Conservation (phyloP, 2,329 filamentous ascomycete genomes). For the Penicillium sp. region DNA sequence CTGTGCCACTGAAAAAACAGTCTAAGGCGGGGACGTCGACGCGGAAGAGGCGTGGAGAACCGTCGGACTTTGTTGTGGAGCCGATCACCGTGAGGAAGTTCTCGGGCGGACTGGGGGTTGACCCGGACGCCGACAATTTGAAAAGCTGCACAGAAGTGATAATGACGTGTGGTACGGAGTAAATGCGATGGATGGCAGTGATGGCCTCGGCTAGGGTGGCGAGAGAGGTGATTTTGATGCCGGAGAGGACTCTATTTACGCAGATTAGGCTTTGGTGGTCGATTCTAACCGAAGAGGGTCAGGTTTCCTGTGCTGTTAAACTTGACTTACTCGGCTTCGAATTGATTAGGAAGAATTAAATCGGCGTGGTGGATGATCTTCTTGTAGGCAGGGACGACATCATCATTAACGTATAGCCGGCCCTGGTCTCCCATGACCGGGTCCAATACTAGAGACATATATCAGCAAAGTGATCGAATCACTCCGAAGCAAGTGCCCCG, state of each 20-base stretch:
- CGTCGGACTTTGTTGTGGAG: slow-evolving; percentile 67
- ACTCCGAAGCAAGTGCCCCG: background rate
- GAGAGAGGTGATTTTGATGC: slow-evolving; percentile 79
- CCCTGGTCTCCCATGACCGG: slow-evolving; percentile 99
- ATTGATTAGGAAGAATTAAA: slow-evolving; percentile 93
- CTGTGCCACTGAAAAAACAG: slow-evolving; percentile 94
- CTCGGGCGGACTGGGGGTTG: slow-evolving; percentile 36
- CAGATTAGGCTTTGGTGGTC: background rate
- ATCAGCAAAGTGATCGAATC: slow-evolving; percentile 12
- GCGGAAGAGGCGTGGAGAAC: slow-evolving; percentile 79
- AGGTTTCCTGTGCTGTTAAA: background rate
- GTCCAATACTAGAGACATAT: slow-evolving; percentile 68
- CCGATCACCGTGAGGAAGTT: slow-evolving; percentile 72
- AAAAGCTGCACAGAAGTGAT: slow-evolving; percentile 84
- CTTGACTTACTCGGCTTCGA: slow-evolving; percentile 81
- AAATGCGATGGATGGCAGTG: slow-evolving; percentile 72
- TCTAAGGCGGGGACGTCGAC: slow-evolving; percentile 85
- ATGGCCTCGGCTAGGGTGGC: slow-evolving; percentile 73
- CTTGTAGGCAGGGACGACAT: slow-evolving; percentile 91
- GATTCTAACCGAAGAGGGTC: background rate
- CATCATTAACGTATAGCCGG: slow-evolving; percentile 84
- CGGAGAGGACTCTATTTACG: slow-evolving; percentile 71
- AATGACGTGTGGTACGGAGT: slow-evolving; percentile 81
- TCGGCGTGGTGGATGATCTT: slow-evolving; percentile 78
- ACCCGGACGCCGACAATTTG: slow-evolving; percentile 51